These are phyloP conservation scores for Lecanicillium sp. DNA, from an alignment of 2,329 filamentous ascomycete species.

Conservation along the genomic window DNA sequence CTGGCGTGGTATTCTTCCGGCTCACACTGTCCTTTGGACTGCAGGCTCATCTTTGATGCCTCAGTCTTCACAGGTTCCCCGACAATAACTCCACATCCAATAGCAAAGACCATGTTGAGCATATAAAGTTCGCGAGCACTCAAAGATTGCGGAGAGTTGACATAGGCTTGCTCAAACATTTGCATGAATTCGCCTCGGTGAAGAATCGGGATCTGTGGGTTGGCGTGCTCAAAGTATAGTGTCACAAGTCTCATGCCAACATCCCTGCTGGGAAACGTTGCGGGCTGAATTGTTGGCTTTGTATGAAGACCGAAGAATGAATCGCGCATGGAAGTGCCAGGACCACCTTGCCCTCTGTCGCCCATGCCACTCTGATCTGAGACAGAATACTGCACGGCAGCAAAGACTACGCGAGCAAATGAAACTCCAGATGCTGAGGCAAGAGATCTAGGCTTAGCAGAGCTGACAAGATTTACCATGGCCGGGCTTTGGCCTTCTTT, in stretches of 20 bases:
- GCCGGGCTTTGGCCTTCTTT: constrained; percentile 24
- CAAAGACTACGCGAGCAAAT: constrained; percentile 89
- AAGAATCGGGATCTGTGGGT: constrained; percentile 89
- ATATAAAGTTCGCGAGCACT: constrained; percentile 82
- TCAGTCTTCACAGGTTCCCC: constrained; percentile 49
- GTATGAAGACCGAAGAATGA: constrained; percentile 96
- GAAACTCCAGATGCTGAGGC: constrained; percentile 86
- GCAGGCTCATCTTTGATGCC: constrained; percentile 19
- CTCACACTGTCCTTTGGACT: constrained; percentile 24
- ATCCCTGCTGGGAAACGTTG: constrained; percentile 71
- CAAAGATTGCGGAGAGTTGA: constrained; percentile 54
- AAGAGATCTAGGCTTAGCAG: constrained; percentile 71
- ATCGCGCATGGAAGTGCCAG: constrained; percentile 79
- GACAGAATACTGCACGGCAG: constrained; percentile 72
- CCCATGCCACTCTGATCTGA: constrained; percentile 47
- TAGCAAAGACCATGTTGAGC: constrained; percentile 95
- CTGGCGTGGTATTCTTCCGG: constrained; percentile 96
- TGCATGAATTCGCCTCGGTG: constrained; percentile 85
- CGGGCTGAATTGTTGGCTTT: constrained; percentile 77
- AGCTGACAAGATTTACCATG: constrained; percentile 70
- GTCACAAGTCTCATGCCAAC: constrained; percentile 65
- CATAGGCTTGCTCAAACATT: constrained; percentile 76
- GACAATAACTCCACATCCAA: constrained; percentile 88
- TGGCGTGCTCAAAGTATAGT: constrained; percentile 92
- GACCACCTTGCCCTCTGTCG: constrained; percentile 17